These are phyloP conservation scores for Pachyrhizus erosus DNA, from an alignment of 306 rosid species.

Conservation along the genomic window DNA sequence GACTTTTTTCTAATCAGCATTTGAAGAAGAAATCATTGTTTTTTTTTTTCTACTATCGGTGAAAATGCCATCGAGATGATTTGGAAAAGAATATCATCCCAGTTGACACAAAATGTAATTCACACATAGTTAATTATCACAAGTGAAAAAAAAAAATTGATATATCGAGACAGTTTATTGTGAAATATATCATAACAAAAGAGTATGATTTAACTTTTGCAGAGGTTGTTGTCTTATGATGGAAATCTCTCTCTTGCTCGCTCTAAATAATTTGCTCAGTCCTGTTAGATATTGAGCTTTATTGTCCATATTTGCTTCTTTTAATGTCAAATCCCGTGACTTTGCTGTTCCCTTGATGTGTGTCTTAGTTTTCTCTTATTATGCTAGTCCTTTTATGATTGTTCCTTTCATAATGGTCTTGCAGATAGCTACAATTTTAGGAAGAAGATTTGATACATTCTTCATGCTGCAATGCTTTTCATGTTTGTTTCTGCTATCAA, in stretches of 20 bases:
- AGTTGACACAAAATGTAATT: neutral
- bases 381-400: neutral
- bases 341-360: neutral
- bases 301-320: neutral
- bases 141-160: neutral
- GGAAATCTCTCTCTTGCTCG: neutral
- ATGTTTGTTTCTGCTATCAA: neutral
- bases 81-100: too few relatives aligned
- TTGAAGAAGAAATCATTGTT: too few relatives aligned
- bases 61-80: too few relatives aligned
- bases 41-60: too few relatives aligned
- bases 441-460: neutral
- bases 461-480: neutral
- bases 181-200: neutral
- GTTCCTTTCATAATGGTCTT: neutral
- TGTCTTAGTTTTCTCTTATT: neutral
- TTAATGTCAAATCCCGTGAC: neutral
- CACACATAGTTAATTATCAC: neutral
- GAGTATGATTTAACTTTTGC: neutral
- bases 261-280: neutral
- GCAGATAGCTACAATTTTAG: neutral
- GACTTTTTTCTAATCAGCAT: too few relatives aligned
- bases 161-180: neutral
- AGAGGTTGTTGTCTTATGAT: neutral
- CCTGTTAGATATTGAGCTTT: neutral